phyloP scores from a whole-genome alignment of 2,329 filamentous ascomycete genomes.

The Beauveria pseudobassiana region DNA sequence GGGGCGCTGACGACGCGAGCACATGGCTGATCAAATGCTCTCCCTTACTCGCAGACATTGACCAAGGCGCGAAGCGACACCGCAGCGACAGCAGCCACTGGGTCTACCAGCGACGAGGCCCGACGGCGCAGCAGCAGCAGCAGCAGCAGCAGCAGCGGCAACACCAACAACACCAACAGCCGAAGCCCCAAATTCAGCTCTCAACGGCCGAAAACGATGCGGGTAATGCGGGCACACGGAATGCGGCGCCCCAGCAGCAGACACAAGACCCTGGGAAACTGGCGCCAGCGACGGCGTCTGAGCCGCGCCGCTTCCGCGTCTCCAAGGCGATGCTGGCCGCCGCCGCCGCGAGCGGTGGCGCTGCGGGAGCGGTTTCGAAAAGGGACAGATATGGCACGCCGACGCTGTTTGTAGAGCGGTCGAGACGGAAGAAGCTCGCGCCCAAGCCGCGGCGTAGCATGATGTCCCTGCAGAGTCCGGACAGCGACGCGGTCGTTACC shows the following conservation, averaged over 20 bases:
- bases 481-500: slow-evolving; percentile 12
- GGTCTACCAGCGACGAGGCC: slow-evolving; percentile 48
- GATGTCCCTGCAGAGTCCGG: slow-evolving; percentile 11
- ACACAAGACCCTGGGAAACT: slow-evolving; percentile 12
- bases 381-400: slow-evolving; percentile 30
- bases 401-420: slow-evolving; percentile 51
- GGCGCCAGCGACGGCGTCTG: slow-evolving; percentile 16
- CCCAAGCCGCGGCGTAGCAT: slow-evolving; percentile 16
- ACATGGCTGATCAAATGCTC: neutral
- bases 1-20: neutral
- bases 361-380: slow-evolving; percentile 30
- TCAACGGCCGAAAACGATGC: slow-evolving; percentile 33
- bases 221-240: slow-evolving; percentile 19
- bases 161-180: slow-evolving; percentile 13
- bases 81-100: slow-evolving; percentile 39
- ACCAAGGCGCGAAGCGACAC: slow-evolving; percentile 45
- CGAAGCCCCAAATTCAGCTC: slow-evolving; percentile 40
- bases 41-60: slow-evolving; percentile 34
- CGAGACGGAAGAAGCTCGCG: slow-evolving; percentile 28
- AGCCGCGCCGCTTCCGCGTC: slow-evolving; percentile 49
- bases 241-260: neutral
- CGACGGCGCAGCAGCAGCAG: slow-evolving; percentile 18
- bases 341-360: slow-evolving; percentile 16
- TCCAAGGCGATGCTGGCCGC: slow-evolving; percentile 38
- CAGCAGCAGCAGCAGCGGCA: slow-evolving; percentile 12